Evolutionary conservation across 2,329 filamentous ascomycete genomes (phyloP).

Genomic region (Fusarium pilosicola): DNA sequence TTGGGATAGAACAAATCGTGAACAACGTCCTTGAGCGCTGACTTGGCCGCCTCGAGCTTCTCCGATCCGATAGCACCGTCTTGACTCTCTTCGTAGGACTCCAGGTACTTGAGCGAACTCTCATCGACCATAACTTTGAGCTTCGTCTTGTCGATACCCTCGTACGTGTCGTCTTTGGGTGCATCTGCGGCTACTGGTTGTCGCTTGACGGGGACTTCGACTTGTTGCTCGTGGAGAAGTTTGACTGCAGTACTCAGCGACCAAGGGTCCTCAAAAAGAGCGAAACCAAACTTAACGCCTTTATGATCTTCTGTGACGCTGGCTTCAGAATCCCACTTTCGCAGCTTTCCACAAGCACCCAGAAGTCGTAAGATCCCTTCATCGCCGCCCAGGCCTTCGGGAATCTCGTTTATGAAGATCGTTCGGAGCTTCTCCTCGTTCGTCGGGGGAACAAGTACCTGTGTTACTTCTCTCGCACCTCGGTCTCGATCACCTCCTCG

Average conservation of each 20-base stretch:
- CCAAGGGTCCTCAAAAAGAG: constrained; percentile 92
- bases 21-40: constrained; percentile 74
- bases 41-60: constrained; percentile 74
- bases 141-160: constrained; percentile 73
- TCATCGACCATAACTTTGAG: constrained; percentile 83
- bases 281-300: constrained; percentile 90
- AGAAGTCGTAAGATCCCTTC: constrained; percentile 83
- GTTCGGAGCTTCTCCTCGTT: constrained; percentile 92
- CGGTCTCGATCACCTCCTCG: constrained; percentile 74
- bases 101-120: constrained; percentile 84
- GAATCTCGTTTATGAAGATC: constrained; percentile 88
- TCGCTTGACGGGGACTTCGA: constrained; percentile 84
- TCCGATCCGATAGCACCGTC: constrained; percentile 73
- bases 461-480: constrained; percentile 73
- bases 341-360: constrained; percentile 78
- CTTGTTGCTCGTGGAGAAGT: constrained; percentile 81
- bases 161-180: constrained; percentile 57
- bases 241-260: constrained; percentile 87
- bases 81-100: constrained; percentile 77
- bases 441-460: constrained; percentile 82
- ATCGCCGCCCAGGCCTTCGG: constrained; percentile 79
- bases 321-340: constrained; percentile 84
- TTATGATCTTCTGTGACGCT: constrained; percentile 73
- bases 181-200: constrained; percentile 64
- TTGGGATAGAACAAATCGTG: constrained; percentile 77